These are phyloP conservation scores for Starmerella roubikii DNA, from an alignment of 805 yeast genomes.

Conservation along the genomic window DNA sequence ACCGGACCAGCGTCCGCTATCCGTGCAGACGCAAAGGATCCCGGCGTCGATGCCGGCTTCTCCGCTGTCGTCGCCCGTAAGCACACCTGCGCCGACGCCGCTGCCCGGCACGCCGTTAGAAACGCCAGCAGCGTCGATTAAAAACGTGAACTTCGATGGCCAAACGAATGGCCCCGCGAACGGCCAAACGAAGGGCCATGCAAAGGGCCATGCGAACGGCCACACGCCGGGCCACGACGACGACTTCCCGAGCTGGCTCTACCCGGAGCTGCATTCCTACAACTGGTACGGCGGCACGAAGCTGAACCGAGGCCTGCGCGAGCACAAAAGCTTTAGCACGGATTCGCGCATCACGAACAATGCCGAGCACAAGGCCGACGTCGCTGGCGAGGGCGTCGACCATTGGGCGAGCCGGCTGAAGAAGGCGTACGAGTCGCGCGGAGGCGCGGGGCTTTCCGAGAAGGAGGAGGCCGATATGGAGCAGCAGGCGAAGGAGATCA, in stretches of 20 bases:
- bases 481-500: slow-evolving; percentile 21
- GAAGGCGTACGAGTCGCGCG: slow-evolving; percentile 10
- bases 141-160: too few species aligned
- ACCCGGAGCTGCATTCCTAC: slow-evolving; percentile 37
- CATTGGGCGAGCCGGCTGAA: neutral
- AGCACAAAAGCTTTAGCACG: slow-evolving; percentile 62
- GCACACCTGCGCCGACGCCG: neutral
- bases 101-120: too few species aligned
- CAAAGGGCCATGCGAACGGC: too few species aligned
- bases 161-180: too few species aligned
- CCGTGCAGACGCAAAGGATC: neutral
- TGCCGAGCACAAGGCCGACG: slow-evolving; percentile 53
- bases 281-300: slow-evolving; percentile 73
- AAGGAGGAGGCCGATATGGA: slow-evolving; percentile 20
- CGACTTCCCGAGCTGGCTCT: slow-evolving; percentile 17
- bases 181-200: too few species aligned
- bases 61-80: neutral
- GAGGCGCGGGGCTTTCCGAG: too few species aligned
- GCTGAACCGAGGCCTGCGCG: slow-evolving; percentile 74
- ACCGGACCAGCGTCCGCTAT: too few species aligned
- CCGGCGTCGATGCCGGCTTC: neutral
- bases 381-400: slow-evolving; percentile 55
- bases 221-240: neutral
- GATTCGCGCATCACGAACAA: slow-evolving; percentile 70
- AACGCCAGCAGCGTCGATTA: too few species aligned